Base-by-base conservation (phyloP, 2,329 filamentous ascomycete genomes). In the Daldinia eschscholtzii region DNA sequence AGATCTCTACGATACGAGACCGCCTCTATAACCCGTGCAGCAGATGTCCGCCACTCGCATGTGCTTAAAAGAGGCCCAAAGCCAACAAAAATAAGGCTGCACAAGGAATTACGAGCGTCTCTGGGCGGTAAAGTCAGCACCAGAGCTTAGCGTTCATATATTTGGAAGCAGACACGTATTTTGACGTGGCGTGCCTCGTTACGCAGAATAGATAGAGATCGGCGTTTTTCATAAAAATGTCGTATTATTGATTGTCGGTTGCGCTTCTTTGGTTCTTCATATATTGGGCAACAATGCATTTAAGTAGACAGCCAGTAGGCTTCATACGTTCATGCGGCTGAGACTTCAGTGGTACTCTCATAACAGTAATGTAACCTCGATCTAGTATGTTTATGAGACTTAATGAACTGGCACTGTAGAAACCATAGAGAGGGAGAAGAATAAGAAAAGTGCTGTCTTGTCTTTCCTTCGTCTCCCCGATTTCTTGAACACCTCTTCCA, bases 1-100 rank as follows among this genome's bases (percentile, higher is more conserved):
- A 67, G 30, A 63, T 63, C n/a, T 67, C 59, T 55, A 10, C 20
- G 10, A 33, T 35, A 10, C 9, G 10, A n/a, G 52, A 39, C 33
- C 12, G 18, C 9, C 3, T 55, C 7, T 13, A 23, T 37, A 39
- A 4, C n/a, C 30, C 30, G 4, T 10, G 18, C 13, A 23, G 33
- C 18, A 26, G 5, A 10, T 23, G n/a, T 4, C n/a, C n/a, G 3
- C 52, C 52, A 3, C 30, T 12, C 1, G 35, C 10, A 4, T 20
- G 35, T 23, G 35, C 35, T 12, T 39, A 39, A 15, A 4, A 13
- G n/a, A 18, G 23, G 4, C n/a, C 9, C 2, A 4, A 26, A 5
- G 4, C 18, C 3, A 9, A 4, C 10, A 18, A 12, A 44, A 15
- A 13, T 37, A 3, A 37, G 35, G 35, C 10, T 39, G 12, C 12